Conservation (phyloP, 2,329 filamentous ascomycete genomes). For the Fusarium robinianum region DNA sequence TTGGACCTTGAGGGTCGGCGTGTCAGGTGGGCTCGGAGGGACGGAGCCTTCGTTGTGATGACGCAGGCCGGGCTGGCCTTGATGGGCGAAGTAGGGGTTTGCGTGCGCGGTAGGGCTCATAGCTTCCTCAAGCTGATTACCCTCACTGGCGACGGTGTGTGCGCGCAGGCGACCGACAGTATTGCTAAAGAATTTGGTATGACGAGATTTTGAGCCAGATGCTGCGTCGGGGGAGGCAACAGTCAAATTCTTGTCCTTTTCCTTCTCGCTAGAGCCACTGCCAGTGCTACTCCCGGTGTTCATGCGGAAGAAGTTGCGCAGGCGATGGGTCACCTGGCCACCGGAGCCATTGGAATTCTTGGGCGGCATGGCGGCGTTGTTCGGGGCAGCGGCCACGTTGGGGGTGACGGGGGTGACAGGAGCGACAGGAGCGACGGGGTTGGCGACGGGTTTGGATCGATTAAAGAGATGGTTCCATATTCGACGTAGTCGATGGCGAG, state of each 20-base stretch:
- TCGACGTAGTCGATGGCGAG: slow-evolving; percentile 31
- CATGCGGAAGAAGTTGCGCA: slow-evolving; percentile 74
- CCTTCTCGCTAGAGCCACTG: slow-evolving; percentile 44
- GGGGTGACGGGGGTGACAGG: slow-evolving; percentile 15
- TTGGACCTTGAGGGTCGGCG: slow-evolving; percentile 75
- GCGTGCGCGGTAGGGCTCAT: slow-evolving; percentile 91
- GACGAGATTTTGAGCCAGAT: slow-evolving; percentile 64
- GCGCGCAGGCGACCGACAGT: slow-evolving; percentile 87
- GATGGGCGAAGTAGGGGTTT: slow-evolving; percentile 97
- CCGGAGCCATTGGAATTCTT: slow-evolving; percentile 56
- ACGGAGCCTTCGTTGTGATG: slow-evolving; percentile 95
- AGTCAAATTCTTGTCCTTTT: slow-evolving; percentile 40
- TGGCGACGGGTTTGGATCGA: slow-evolving; percentile 28
- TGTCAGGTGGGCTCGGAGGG: slow-evolving; percentile 89
- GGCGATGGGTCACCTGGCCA: slow-evolving; percentile 68
- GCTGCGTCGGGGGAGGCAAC: slow-evolving; percentile 26
- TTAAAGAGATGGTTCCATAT: slow-evolving; percentile 48
- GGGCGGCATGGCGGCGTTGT: slow-evolving; percentile 51
- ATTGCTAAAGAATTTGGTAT: slow-evolving; percentile 85
- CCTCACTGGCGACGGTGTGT: slow-evolving; percentile 89
- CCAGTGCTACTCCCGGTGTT: slow-evolving; percentile 51
- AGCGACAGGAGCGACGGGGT: slow-evolving; percentile 21
- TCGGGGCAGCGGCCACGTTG: slow-evolving; percentile 6
- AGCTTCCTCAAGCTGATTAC: slow-evolving; percentile 84
- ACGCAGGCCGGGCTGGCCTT: slow-evolving; percentile 88